These are phyloP conservation scores for Aspergillus haitiensis DNA, from an alignment of 495 filamentous ascomycete genomes.

Conservation along the genomic window DNA sequence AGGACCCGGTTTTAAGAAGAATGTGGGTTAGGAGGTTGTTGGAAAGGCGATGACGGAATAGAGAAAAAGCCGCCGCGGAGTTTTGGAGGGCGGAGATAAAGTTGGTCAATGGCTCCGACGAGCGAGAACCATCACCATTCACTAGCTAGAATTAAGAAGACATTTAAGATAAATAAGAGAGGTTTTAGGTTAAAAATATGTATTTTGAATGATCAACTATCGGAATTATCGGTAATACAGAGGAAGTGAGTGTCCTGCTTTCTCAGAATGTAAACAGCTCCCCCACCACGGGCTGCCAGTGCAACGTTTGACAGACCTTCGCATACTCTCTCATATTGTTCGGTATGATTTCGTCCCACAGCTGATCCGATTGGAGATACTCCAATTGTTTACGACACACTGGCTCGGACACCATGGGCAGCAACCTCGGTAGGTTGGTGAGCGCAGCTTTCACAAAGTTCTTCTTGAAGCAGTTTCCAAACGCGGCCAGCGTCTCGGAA, in stretches of 20 bases:
- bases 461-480: constrained; percentile 47
- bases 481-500: constrained; percentile 37
- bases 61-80: not conserved
- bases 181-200: no score
- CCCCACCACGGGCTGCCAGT: constrained; percentile 18
- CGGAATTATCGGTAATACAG: no score
- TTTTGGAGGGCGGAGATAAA: constrained; percentile 7
- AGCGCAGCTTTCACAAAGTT: constrained; percentile 40
- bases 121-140: not conserved
- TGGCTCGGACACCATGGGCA: constrained; percentile 44
- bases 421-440: constrained; percentile 33
- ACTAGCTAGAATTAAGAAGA: not conserved
- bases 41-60: not conserved
- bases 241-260: not conserved
- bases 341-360: constrained; percentile 46
- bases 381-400: constrained; percentile 39
- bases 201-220: no score
- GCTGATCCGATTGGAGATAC: constrained; percentile 36
- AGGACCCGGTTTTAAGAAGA: not conserved
- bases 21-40: not conserved
- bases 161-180: no score
- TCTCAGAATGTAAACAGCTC: constrained; percentile 18
- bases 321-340: constrained; percentile 48
- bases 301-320: constrained; percentile 36
- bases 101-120: not conserved